These are phyloP conservation scores for Phytophthora sp. DNA, from an alignment of 352 stramenopile species.

Conservation along the genomic window DNA sequence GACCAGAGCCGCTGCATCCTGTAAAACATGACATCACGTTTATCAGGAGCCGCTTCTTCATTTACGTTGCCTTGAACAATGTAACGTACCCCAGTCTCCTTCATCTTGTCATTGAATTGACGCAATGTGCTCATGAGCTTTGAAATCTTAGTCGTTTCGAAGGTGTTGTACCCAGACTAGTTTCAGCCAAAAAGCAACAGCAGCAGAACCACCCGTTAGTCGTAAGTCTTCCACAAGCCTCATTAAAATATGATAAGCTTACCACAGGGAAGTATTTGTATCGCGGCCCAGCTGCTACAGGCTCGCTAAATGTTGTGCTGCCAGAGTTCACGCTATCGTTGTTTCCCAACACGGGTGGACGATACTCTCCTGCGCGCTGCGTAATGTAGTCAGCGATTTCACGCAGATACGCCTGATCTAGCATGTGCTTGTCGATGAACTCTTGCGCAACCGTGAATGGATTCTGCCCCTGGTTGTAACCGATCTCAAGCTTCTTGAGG, in stretches of 20 bases:
- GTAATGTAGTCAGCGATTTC: conserved; percentile 97
- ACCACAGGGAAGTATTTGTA: conserved; percentile 81
- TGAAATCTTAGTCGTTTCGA: conserved; percentile 92
- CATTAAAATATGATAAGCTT: conserved; percentile 4
- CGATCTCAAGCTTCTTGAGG: conserved; percentile 95
- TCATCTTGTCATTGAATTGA: conserved; percentile 89
- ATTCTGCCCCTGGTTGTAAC: conserved; percentile 98
- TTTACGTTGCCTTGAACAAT: conserved; percentile 3
- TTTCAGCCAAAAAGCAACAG: no score
- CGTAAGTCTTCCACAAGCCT: background rate
- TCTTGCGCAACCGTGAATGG: conserved; percentile 95
- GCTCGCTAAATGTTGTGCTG: conserved; percentile 2
- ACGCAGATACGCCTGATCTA: conserved; percentile 93
- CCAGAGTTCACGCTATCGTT: conserved; percentile 35
- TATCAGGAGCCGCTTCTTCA: background rate
- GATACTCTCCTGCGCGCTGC: conserved; percentile 87
- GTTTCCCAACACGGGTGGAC: conserved; percentile 67
- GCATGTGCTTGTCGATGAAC: conserved; percentile 97
- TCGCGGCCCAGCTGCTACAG: conserved; percentile 6
- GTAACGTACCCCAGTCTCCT: conserved; percentile 45
- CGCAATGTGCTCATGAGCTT: conserved; percentile 93
- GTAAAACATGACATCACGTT: conserved; percentile 5
- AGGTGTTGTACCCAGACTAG: conserved; percentile 90
- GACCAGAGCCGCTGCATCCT: conserved; percentile 29
- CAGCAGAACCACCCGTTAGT: background rate